Conservation (phyloP, 2,329 filamentous ascomycete species). For the Paraconiothyrium sp. region DNA sequence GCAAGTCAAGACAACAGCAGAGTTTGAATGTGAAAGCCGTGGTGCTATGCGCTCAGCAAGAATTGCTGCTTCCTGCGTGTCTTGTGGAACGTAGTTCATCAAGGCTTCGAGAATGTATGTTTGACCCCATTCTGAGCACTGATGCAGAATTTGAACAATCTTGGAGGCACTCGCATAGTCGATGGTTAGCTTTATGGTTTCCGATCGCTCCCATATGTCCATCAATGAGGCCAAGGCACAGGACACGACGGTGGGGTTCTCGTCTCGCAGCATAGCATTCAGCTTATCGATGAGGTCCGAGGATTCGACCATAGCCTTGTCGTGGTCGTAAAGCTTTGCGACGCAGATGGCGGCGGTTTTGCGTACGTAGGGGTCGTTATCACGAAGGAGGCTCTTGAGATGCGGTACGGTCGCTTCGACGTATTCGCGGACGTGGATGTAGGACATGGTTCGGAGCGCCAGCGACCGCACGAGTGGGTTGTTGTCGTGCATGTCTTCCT, state of each 20-base stretch:
- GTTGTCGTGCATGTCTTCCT: constrained; percentile 91
- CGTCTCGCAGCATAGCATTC: constrained; percentile 89
- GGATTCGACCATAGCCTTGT: constrained; percentile 85
- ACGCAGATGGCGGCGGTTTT: constrained; percentile 98
- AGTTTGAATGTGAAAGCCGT: constrained; percentile 96
- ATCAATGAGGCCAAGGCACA: constrained; percentile 90
- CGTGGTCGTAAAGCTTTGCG: constrained; percentile 97
- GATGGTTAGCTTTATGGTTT: constrained; percentile 97
- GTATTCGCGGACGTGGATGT: constrained; percentile 95
- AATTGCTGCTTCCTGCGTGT: constrained; percentile 84
- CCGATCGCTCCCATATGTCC: constrained; percentile 98
- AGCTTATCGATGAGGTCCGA: constrained; percentile 93
- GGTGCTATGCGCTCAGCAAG: constrained; percentile 93
- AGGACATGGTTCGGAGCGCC: constrained; percentile 93
- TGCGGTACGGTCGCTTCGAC: constrained; percentile 89
- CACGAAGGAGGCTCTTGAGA: constrained; percentile 82
- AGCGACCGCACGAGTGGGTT: constrained; percentile 94
- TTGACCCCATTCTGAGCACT: constrained; percentile 99
- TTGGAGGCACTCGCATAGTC: constrained; percentile 98
- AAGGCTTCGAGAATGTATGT: constrained; percentile 97
- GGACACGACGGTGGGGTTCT: constrained; percentile 96
- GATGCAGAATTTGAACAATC: constrained; percentile 93
- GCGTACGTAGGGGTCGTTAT: constrained; percentile 92
- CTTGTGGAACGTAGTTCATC: constrained; percentile 97
- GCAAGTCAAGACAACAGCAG: constrained; percentile 93